Evolutionary conservation across 164 flowering plant species (phyloP).

Genomic region (Protea cynaroides): DNA sequence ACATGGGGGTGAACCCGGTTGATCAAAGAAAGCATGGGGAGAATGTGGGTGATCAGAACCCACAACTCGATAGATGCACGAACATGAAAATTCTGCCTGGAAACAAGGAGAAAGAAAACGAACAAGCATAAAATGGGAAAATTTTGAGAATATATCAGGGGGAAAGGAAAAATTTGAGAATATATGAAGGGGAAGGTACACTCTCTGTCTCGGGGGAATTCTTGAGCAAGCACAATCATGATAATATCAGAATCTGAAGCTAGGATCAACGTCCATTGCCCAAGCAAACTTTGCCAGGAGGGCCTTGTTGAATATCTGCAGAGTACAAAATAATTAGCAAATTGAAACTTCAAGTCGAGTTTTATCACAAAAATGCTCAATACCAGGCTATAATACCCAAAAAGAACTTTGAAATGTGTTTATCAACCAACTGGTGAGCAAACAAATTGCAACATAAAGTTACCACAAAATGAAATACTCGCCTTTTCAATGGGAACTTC

Average conservation of each 20-base stretch:
- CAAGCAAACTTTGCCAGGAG: constrained; percentile 89
- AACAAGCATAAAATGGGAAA: neutral
- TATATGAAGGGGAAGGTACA: neutral
- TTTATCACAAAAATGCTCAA: neutral
- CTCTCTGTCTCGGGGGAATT: constrained; percentile 2
- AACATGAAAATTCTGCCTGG: neutral
- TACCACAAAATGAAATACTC: neutral
- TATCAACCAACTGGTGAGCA: too few species aligned
- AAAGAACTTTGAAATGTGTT: too few species aligned
- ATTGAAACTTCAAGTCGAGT: neutral
- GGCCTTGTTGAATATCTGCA: constrained; percentile 89
- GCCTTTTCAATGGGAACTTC: constrained; percentile 88
- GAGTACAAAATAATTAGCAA: neutral
- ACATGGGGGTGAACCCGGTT: too few species aligned
- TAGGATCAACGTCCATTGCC: constrained; percentile 95
- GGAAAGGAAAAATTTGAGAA: too few species aligned
- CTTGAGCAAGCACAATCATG: neutral
- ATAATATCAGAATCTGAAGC: constrained; percentile 71
- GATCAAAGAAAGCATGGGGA: neutral
- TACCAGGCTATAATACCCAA: too few species aligned
- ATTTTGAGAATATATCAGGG: too few species aligned
- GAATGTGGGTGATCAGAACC: neutral
- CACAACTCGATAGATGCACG: neutral
- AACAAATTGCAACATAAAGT: too few species aligned
- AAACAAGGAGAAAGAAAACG: neutral